Percentiles rank a stretch among this genome's conserved stretches.
Conservation (phyloP, 1,139 yeast genomes). For the Lodderomyces beijingensis region DNA sequence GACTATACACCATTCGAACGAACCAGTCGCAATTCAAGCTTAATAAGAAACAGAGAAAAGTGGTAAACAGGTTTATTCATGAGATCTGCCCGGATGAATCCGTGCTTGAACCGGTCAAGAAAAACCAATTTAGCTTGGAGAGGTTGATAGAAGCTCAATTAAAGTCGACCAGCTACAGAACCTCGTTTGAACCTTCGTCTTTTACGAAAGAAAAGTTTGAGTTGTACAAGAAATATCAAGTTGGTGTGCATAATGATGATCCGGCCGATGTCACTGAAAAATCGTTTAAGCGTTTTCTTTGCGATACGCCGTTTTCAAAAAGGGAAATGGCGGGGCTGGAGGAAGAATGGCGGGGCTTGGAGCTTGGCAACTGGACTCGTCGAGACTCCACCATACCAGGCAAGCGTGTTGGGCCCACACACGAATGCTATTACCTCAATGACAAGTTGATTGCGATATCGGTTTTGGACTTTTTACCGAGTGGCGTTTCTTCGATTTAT, state of each 20-base stretch:
- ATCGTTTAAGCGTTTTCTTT: slow-evolving; percentile 62
- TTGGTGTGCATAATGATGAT: slow-evolving; percentile 59
- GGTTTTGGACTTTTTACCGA: slow-evolving; percentile 72
- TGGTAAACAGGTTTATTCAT: slow-evolving; percentile 57
- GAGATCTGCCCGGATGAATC: slow-evolving; percentile 22
- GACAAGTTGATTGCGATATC: slow-evolving; percentile 69
- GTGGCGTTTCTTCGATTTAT: slow-evolving; percentile 78
- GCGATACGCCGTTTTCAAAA: slow-evolving; percentile 57
- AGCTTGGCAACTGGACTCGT: not conserved
- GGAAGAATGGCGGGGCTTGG: slow-evolving; percentile 21
- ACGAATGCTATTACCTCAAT: slow-evolving; percentile 72
- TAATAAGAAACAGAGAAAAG: slow-evolving; percentile 64
- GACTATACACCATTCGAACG: slow-evolving; percentile 78
- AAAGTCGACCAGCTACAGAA: slow-evolving; percentile 34
- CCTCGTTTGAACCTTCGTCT: slow-evolving; percentile 51
- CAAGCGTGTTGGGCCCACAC: slow-evolving; percentile 47
- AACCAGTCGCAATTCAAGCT: slow-evolving; percentile 40
- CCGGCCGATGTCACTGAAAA: slow-evolving; percentile 39
- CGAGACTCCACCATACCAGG: not conserved
- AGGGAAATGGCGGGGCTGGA: slow-evolving; percentile 22
- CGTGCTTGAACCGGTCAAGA: slow-evolving; percentile 8
- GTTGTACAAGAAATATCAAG: slow-evolving; percentile 68
- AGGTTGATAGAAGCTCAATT: slow-evolving; percentile 21
- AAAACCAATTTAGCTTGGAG: slow-evolving; percentile 17
- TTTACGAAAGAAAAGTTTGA: slow-evolving; percentile 59